These are phyloP conservation scores for Perilla frutescens DNA, from an alignment of 257 asterid species.

Conservation along the genomic window DNA sequence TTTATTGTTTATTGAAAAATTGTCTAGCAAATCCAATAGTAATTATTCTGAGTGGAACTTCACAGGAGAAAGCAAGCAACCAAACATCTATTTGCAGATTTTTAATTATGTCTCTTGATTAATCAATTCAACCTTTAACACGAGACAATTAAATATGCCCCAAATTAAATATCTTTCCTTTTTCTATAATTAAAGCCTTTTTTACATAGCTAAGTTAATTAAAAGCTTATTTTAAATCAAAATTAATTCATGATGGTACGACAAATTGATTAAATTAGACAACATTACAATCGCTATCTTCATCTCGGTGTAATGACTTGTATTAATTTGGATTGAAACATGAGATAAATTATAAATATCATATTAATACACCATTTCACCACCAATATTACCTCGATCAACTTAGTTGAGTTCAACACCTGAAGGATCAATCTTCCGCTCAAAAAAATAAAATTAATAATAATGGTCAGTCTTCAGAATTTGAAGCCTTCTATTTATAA, in stretches of 20 bases:
- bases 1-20: neutral
- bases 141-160: neutral
- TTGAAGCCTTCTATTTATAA: neutral
- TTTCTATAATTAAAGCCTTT: neutral
- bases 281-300: too few relatives aligned
- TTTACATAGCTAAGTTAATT: neutral
- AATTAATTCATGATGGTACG: too few relatives aligned
- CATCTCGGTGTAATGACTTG: too few relatives aligned
- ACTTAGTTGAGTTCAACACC: too few relatives aligned
- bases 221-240: too few relatives aligned
- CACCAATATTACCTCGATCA: too few relatives aligned
- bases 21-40: conserved; percentile 2
- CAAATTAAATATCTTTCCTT: neutral
- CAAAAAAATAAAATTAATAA: too few relatives aligned
- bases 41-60: conserved; percentile 16
- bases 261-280: too few relatives aligned
- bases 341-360: too few relatives aligned
- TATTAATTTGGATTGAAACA: too few relatives aligned
- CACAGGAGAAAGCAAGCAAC: conserved; percentile 6
- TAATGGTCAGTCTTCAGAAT: neutral
- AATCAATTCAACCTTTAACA: neutral
- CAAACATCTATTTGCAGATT: conserved; percentile 9
- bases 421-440: too few relatives aligned
- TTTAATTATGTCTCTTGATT: conserved; percentile 16
- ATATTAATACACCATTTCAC: too few relatives aligned